phyloP scores from a whole-genome alignment of 2,329 filamentous ascomycete genomes.

The Botrytis fabae region DNA sequence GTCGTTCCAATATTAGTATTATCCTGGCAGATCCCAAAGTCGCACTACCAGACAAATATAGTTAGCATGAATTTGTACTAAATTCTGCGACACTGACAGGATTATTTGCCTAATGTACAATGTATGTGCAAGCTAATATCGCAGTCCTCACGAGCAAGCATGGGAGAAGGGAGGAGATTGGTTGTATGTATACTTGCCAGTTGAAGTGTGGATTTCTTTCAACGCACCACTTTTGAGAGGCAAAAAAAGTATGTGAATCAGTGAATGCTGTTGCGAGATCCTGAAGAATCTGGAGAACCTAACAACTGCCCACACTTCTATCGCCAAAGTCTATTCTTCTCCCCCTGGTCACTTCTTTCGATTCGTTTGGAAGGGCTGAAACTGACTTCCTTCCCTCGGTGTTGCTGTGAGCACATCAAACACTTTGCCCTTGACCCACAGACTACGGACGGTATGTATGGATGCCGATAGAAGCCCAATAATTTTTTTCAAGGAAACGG shows the following conservation, averaged over 20 bases:
- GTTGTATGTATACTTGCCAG: conserved; percentile 11
- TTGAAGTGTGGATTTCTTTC: conserved; percentile 3
- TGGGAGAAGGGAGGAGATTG: not conserved
- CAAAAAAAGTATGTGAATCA: not conserved
- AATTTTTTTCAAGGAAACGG: conserved; percentile 7
- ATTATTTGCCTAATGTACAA: not conserved
- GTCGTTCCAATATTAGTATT: conserved; percentile 14
- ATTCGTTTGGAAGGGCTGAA: conserved; percentile 20
- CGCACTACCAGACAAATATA: conserved; percentile 28
- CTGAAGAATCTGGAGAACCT: conserved; percentile 15
- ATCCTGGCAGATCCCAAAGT: conserved; percentile 13
- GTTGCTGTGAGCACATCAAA: conserved; percentile 12
- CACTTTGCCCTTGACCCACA: conserved; percentile 18
- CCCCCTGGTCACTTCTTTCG: not conserved
- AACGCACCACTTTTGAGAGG: not conserved
- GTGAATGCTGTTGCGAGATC: not conserved
- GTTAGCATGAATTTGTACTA: conserved; percentile 30
- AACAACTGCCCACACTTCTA: conserved; percentile 13
- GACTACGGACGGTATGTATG: conserved; percentile 10
- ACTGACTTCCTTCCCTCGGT: conserved; percentile 12
- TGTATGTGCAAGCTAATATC: not conserved
- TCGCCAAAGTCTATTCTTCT: conserved; percentile 4
- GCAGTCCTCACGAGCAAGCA: not conserved
- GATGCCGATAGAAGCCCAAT: conserved; percentile 10
- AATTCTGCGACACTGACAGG: conserved; percentile 16